Evolutionary conservation across 176 grass and related monocot species (phyloP), one percentile per base, ranked within the genome.

Genomic region (Rhynchospora breviuscula): DNA sequence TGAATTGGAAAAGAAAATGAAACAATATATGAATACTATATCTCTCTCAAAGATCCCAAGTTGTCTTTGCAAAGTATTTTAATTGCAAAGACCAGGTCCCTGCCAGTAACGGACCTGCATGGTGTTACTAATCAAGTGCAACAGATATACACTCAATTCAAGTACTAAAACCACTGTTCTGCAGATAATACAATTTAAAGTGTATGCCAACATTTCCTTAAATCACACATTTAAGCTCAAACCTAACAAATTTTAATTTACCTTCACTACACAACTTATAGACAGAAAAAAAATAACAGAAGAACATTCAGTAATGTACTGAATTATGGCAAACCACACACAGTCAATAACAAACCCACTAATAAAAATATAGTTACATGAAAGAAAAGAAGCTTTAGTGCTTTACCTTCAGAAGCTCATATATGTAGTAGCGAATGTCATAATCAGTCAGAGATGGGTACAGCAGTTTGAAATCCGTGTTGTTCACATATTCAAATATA

Each of bases 381-480:
- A 59, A 15, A 26, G 67, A 22, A 44, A 25, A 71, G 18, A 78
- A 25, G 23, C 13, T 69, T 40, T 40, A 40, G 35, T 40, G 35
- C 35, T 40, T 40, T 40, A 95, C 97, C 97, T 99, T 99, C n/a
- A 99, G 97, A 86, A 99, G 93, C 88, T 95, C 93, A 3, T 92
- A 99, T 58, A 99, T 88, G 85, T 99, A 99, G 89, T 95, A 99
- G 9, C 93, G 93, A 76, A 99, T 96, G 82, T 99, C 97, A 92
- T 99, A 99, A 90, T 99, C 97, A 0, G 89, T 95, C 80, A 99
- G 79, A 2, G 93, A 95, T 43, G 97, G 91, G 82, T 99, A 99
- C 49, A 99, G 67, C 57, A 95, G 82, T 93, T 99, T 99, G 69
- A 99, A 95, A 86, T 99, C 97, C 43, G 97, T 99, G 88, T 89